A percentile compares a stretch with the other conserved stretches of the same genome.
These are phyloP conservation scores for Dendrobium chrysotoxum DNA, from an alignment of 106 monocot species.

Conservation along the genomic window DNA sequence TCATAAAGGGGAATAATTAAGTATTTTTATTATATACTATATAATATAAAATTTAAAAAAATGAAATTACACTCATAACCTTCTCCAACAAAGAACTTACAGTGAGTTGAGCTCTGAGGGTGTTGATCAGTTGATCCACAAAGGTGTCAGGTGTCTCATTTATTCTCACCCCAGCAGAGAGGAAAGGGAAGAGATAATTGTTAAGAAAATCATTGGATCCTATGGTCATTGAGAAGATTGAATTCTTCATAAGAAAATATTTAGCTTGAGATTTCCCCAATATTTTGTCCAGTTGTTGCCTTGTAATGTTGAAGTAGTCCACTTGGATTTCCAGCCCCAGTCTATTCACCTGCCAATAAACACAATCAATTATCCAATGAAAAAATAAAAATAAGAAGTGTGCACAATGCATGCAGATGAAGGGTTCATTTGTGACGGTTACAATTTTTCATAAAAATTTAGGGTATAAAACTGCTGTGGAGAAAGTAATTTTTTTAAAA, in stretches of 20 bases:
- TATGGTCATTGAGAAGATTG: slow-evolving; percentile 77
- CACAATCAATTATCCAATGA: no score
- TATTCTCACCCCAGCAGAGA: slow-evolving; percentile 37
- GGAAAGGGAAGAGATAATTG: slow-evolving; percentile 78
- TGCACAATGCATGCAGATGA: no score
- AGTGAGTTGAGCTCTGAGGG: slow-evolving; percentile 46
- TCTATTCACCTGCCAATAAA: slow-evolving; percentile 49
- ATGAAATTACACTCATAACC: no score
- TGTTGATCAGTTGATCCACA: slow-evolving; percentile 54
- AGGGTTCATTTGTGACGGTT: no score
- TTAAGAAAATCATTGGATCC: slow-evolving; percentile 94
- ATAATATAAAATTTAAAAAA: no score
- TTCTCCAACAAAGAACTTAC: slow-evolving; percentile 20
- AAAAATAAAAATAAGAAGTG: neutral
- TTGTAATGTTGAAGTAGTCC: slow-evolving; percentile 75
- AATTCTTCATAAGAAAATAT: slow-evolving; percentile 25
- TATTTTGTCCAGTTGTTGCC: slow-evolving; percentile 46
- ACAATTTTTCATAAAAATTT: no score
- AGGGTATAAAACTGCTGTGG: no score
- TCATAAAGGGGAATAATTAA: no score
- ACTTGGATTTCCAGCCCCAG: slow-evolving; percentile 74
- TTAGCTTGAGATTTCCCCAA: slow-evolving; percentile 65
- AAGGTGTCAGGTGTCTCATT: slow-evolving; percentile 44
- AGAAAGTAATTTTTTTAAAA: no score
- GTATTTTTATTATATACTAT: no score